Percentiles rank a stretch among this genome's conserved stretches.
phyloP scores from a whole-genome alignment of 2,329 filamentous ascomycete genomes.

The Nakataea oryzae region DNA sequence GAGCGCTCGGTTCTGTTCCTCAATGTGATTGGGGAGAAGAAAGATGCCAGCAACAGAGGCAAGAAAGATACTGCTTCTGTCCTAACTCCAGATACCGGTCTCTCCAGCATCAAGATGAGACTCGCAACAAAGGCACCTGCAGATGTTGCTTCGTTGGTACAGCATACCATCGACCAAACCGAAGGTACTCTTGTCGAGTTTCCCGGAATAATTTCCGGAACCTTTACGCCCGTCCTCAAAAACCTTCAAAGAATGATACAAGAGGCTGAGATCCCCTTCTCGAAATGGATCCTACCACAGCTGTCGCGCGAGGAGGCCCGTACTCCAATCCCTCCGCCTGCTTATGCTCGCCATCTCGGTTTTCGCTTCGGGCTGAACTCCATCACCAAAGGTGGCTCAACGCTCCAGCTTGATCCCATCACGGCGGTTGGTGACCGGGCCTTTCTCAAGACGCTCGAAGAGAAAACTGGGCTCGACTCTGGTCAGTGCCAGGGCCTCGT shows the following conservation, averaged over 20 bases:
- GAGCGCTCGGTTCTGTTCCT: conserved; percentile 1
- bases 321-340: conserved; percentile 29
- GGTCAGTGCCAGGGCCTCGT: conserved; percentile 41
- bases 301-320: conserved; percentile 6
- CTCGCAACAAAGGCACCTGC: background rate
- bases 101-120: background rate
- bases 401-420: conserved; percentile 12
- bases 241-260: conserved; percentile 43
- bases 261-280: conserved; percentile 34
- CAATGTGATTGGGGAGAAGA: background rate
- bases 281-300: conserved; percentile 27
- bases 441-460: conserved; percentile 14
- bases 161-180: conserved; percentile 8
- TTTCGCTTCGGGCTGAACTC: conserved; percentile 38
- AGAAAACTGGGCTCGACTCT: conserved; percentile 37
- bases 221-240: conserved; percentile 45
- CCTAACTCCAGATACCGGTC: background rate
- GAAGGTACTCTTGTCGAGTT: conserved; percentile 43
- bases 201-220: conserved; percentile 45
- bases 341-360: conserved; percentile 33
- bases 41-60: background rate
- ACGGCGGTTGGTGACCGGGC: conserved; percentile 5
- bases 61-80: background rate
- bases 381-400: conserved; percentile 13
- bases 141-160: background rate